Evolutionary conservation across 768 basidiomycete genomes (phyloP), one percentile per base, ranked within the genome.

Genomic region (Tricholoma matsutake): DNA sequence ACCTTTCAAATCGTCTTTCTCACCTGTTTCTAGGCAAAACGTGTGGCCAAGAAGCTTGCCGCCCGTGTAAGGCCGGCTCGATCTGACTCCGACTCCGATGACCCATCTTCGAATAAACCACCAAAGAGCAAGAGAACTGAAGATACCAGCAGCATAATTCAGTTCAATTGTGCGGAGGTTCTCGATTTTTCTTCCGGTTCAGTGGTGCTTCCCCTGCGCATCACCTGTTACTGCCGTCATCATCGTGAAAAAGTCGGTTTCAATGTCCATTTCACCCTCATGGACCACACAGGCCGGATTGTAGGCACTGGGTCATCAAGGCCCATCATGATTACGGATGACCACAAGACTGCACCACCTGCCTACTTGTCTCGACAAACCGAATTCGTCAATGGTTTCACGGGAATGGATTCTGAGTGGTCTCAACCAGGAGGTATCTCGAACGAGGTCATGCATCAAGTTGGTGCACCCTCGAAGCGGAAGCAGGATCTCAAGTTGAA

Each of bases 281-380:
- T 86, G 71, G 92, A 97, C 67, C 78, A 87, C 66, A 78, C 76
- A 25, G 96, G 95, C 2, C 83, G 89, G 20, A 74, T 93, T 53
- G 86, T 98, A 57, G 96, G 92, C 13, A 81, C 84, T 7, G 94
- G 94, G 4, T 83, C 80, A 57, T 92, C 94, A 1, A 85, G 87
- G 31, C 94, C 96, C 3, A 95, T 99, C 66, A 96, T 98, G 88
- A 98, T 98, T 65, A 99, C 96, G 1, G 97, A 99, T 77, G 97
- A 99, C 74, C 97, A 99, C 78, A 99, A 99, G 77, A 94, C 92
- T 29, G 84, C 76, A 14, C 65, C 69, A 22, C 68, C 74, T 39
- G 68, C 73, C 16, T 74, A 69, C 35, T 53, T 61, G 53, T 69
- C 70, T 54, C 70, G 63, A 62, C 72, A 68, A 59, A 62, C 29